Percentiles rank a stretch among this genome's conserved stretches.
phyloP scores from a whole-genome alignment of 352 stramenopile species.

The Pythium sp. region DNA sequence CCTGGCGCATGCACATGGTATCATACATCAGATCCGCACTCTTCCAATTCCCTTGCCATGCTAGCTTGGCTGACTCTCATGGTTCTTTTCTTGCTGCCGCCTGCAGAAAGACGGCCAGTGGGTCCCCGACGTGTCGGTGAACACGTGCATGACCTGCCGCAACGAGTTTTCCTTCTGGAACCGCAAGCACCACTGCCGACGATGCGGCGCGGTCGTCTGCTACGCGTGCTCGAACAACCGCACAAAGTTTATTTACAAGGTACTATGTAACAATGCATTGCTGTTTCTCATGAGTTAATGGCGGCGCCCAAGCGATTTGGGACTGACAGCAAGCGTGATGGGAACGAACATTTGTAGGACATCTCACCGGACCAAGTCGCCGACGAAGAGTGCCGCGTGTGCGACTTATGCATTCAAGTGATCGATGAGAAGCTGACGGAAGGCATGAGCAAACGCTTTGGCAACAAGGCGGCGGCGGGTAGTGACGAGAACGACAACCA shows the following conservation, averaged over 20 bases:
- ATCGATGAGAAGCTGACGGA: constrained; percentile 83
- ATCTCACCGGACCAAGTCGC: constrained; percentile 56
- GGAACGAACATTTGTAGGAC: constrained; percentile 31
- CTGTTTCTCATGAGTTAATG: not conserved
- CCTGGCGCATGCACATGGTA: constrained; percentile 80
- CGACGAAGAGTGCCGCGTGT: constrained; percentile 72
- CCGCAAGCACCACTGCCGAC: constrained; percentile 86
- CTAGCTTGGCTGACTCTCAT: too few relatives aligned
- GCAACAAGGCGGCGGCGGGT: constrained; percentile 29
- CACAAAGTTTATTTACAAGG: constrained; percentile 87
- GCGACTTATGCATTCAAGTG: constrained; percentile 78
- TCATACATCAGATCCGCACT: too few relatives aligned
- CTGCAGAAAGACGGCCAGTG: constrained; percentile 76
- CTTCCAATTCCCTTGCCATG: too few relatives aligned
- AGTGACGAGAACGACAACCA: constrained; percentile 35
- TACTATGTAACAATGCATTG: constrained; percentile 10
- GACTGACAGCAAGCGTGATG: not conserved
- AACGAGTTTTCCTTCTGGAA: constrained; percentile 84
- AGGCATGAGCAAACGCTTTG: constrained; percentile 73
- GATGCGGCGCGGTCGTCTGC: constrained; percentile 82
- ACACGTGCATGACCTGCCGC: constrained; percentile 82
- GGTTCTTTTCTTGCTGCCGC: not conserved
- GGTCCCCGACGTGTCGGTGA: constrained; percentile 78
- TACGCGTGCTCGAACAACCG: constrained; percentile 73
- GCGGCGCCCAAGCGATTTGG: too few relatives aligned